Evolutionary conservation across 2,329 filamentous ascomycete species (phyloP), one percentile per base, ranked within the genome.

Genomic region (Stachybotrys elegans): DNA sequence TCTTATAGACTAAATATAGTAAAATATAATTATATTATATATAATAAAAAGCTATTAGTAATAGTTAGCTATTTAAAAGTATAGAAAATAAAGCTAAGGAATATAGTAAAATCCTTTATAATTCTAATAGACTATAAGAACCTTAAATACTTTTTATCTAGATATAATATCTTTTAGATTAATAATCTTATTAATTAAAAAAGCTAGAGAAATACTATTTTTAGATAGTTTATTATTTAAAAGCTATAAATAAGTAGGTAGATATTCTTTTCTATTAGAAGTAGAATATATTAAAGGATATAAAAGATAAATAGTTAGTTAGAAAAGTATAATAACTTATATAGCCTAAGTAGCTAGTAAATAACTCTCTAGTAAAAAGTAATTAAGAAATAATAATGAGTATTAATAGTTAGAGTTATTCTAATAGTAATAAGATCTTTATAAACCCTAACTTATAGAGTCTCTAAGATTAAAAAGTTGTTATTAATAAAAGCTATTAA

Each of bases 151-250:
- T 31, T 19, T 42, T 27, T 22, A 27, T 9, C 7, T 9, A 35
- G 17, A 37, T 43, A 40, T 44, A 41, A 13, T 46, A 46, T 17
- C 35, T 50, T 23, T 38, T 44, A 42, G 31, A 38, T 44, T 43
- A 45, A 34, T 36, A 23, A 21, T 21, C 23, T 20, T 25, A 42
- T 13, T 11, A 38, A 16, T 40, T 32, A 19, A 19, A 29, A 22
- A 35, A 47, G 6, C 27, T 16, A 34, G 16, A 8, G 37, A 36
- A 22, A 36, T 41, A 43, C 22, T 20, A 20, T 8, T 35, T 35
- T 35, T n/a, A 35, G 7, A 11, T 19, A 13, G 9, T 8, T 11
- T 27, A 19, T 16, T 20, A 35, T 17, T 17, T 41, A 27, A 41
- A 27, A 41, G 13, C 19, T 27, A 22, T 41, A 41, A 41, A 27